Evolutionary conservation across 192 early-diverging fungal genomes (phyloP), one percentile per base, ranked within the genome.

Genomic region (Umbelopsis sp.): DNA sequence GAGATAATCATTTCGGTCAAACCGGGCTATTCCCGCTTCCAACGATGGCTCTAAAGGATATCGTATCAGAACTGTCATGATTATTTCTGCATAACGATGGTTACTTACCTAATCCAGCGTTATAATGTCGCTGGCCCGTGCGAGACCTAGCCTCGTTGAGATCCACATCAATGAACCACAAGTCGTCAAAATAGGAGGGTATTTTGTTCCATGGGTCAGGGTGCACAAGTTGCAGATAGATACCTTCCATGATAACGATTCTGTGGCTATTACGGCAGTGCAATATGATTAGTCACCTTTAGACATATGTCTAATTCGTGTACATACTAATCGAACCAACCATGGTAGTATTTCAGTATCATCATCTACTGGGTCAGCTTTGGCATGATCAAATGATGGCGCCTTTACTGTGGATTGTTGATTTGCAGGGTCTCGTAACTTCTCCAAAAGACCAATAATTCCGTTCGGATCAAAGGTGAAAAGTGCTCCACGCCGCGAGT

Each of bases 161-260:
- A 31, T 73, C 65, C 29, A 80, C 71, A 0, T 74, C 52, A 10
- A 89, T 16, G 69, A 80, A 83, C 83, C 85, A 89, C 8, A 70
- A 26, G 68, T 82, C 85, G 49, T 85, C 80, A 62, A 78, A 79
- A 9, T 66, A 50, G 7, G 17, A 29, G 17, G 69, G 32, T 41
- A 89, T 79, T 21, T 77, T 26, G 26, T 47, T 26, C 87, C 87
- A 89, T 12, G 80, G 74, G 16, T 45, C 59, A 12, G 74, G 69
- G 5, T 68, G 29, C 10, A 41, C 59, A 17, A 83, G 62, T 34
- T 81, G 81, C 31, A 87, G 70, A 52, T 89, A 89, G n/a, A 89
- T 68, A 0, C 87, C 87, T 72, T 89, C 87, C 14, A 87, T 31
- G 22, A 89, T 51, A 17, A 89, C 31, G 50, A 89, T 65, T 26